phyloP scores from a whole-genome alignment of 75 land plant species.

The Cryptomeria japonica region DNA sequence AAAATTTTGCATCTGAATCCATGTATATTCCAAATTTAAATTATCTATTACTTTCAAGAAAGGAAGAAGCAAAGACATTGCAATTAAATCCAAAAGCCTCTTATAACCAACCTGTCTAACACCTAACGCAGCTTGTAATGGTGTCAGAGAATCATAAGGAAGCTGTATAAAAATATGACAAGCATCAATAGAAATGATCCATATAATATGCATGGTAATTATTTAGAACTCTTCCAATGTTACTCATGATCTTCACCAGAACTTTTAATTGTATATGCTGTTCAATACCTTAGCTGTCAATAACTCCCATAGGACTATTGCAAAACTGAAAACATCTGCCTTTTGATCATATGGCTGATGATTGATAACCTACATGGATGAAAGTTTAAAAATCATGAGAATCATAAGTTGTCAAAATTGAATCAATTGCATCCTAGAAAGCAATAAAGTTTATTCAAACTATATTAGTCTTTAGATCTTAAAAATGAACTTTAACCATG shows the following conservation, averaged over 20 bases:
- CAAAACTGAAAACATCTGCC: constrained; percentile 81
- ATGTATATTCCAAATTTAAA: neutral
- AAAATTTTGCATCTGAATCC: neutral
- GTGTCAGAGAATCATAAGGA: constrained; percentile 77
- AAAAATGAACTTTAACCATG: constrained; percentile 2
- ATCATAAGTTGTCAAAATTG: neutral
- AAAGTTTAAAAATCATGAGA: neutral
- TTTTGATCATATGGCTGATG: constrained; percentile 65
- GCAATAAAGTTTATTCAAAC: neutral
- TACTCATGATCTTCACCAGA: neutral
- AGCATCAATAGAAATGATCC: neutral
- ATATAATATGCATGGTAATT: neutral
- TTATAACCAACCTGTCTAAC: constrained; percentile 66
- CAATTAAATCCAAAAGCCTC: neutral
- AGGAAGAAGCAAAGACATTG: neutral
- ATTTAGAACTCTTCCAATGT: neutral
- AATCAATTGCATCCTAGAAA: neutral
- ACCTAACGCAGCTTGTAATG: constrained; percentile 85
- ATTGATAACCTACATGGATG: constrained; percentile 52
- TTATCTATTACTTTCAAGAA: neutral
- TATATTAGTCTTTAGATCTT: neutral
- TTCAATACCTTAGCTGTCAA: constrained; percentile 55
- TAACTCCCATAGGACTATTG: constrained; percentile 74
- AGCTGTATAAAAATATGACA: constrained; percentile 36
- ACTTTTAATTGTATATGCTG: neutral